Evolutionary conservation across 2,329 filamentous ascomycete genomes (phyloP), one percentile per base, ranked within the genome.

Genomic region (Nothophoma quercina): DNA sequence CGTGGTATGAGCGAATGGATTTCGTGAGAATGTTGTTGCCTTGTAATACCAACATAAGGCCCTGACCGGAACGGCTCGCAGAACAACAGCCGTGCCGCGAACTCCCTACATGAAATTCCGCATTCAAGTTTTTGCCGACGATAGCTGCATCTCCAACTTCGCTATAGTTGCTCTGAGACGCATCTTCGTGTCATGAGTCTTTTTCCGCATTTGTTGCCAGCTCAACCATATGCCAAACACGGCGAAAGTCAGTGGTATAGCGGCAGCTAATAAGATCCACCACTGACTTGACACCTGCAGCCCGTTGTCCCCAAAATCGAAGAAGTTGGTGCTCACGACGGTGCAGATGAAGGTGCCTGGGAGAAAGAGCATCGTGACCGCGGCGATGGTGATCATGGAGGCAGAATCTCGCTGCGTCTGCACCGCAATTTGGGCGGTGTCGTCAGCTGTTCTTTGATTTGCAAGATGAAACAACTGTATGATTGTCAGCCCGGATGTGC

Each of bases 321-420:
- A 50, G 10, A 50, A 32, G 2, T 34, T 50, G 9, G 46, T 50
- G 38, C 38, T 42, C 1, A 50, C 18, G 10, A 50, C 43, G 2
- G 46, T 25, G 5, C 42, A 60, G 16, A 65, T 45, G 44, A 68
- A 67, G 5, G 63, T 64, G 8, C 63, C 59, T 4, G 62, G 63
- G 0, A 68, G 43, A 22, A 67, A 68, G 1, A 67, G 12, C 62
- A 67, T 63, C 0, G 65, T 68, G 1, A 68, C 56, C 2, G 62
- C 60, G 1, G 65, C 65, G 21, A 65, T 60, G 1, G 63, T 68
- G 40, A 65, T 68, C 65, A 67, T 68, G 1, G 65, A 65, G 2
- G 62, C 56, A 0, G 65, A 67, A 40, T 68, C 65, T 7, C 60
- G 60, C 30, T 60, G 60, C 0, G 63, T 64, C 30, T 61, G 59